Evolutionary conservation across 1,139 yeast genomes (phyloP), one percentile per base, ranked within the genome.

Genomic region (Saccharomycopsis phalli): DNA sequence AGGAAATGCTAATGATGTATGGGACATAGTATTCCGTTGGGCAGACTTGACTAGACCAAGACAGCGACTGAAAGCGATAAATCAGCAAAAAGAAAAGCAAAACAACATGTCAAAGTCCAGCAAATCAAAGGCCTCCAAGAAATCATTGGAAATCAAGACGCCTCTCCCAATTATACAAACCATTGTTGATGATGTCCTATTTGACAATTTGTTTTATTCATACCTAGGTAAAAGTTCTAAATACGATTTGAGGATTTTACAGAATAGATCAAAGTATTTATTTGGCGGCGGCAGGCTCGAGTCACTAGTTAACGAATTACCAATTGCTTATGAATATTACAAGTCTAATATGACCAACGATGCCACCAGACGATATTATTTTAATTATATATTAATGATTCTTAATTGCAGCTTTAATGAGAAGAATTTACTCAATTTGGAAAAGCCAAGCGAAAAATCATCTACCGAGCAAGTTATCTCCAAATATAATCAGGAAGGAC

Each of bases 21-120:
- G 46, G 46, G 31, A 30, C 28, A 14, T 25, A n/a, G 26, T 39
- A 8, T 36, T 36, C 20, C 31, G 36, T 22, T 44, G 47, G 47
- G 38, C 41, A 13, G 35, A 35, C 13, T 38, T 33, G n/a, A 37
- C 31, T n/a, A n/a, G n/a, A n/a, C n/a, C n/a, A n/a, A n/a, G n/a
- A n/a, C n/a, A n/a, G n/a, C n/a, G n/a, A n/a, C n/a, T n/a, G n/a
- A n/a, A n/a, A n/a, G n/a, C n/a, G n/a, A n/a, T n/a, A n/a, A n/a
- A n/a, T n/a, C n/a, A n/a, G n/a, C n/a, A n/a, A n/a, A n/a, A n/a
- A n/a, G n/a, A n/a, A n/a, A n/a, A n/a, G n/a, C n/a, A n/a, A n/a
- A n/a, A n/a, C n/a, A n/a, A n/a, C n/a, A n/a, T n/a, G n/a, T n/a
- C n/a, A n/a, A n/a, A n/a, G n/a, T n/a, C n/a, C n/a, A n/a, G n/a